Percentiles rank a stretch among this genome's conserved stretches.
Evolutionary conservation across 2,329 filamentous ascomycete genomes (phyloP).

Genomic region (Septoria linicola): DNA sequence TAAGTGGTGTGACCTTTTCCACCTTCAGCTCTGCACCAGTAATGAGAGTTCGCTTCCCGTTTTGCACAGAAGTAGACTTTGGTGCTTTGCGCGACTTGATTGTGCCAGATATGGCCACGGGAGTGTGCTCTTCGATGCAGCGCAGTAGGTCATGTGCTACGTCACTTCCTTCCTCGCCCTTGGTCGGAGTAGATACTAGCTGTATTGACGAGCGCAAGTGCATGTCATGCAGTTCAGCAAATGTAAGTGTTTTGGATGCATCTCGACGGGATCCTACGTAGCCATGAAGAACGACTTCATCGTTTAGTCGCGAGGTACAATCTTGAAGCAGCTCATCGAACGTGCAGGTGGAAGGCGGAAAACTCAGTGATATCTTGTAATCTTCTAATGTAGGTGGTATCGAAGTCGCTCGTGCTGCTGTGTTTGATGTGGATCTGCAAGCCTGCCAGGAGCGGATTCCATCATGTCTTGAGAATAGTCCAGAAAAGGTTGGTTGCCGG

Average conservation of each 20-base stretch:
- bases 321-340: conserved; percentile 33
- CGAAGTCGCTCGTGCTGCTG: not conserved
- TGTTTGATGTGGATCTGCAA: not conserved
- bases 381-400: conserved; percentile 18
- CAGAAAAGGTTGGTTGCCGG: too few relatives aligned
- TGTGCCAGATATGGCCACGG: conserved; percentile 55
- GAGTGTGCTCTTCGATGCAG: conserved; percentile 45
- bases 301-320: conserved; percentile 29
- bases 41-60: conserved; percentile 11
- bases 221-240: conserved; percentile 57
- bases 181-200: conserved; percentile 34
- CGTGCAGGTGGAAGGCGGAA: conserved; percentile 47
- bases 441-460: too few relatives aligned
- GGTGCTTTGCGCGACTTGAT: conserved; percentile 45
- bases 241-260: conserved; percentile 67
- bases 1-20: conserved; percentile 64
- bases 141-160: conserved; percentile 30
- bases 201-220: conserved; percentile 45
- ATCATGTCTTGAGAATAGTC: too few relatives aligned
- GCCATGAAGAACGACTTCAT: conserved; percentile 61
- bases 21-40: conserved; percentile 51
- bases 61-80: conserved; percentile 25
- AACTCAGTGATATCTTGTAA: conserved; percentile 42
- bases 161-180: conserved; percentile 31
- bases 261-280: conserved; percentile 70